A percentile compares a stretch with the other conserved stretches of the same genome.
phyloP scores from a whole-genome alignment of 169 alveolate genomes.

The Eimeria zaria region DNA sequence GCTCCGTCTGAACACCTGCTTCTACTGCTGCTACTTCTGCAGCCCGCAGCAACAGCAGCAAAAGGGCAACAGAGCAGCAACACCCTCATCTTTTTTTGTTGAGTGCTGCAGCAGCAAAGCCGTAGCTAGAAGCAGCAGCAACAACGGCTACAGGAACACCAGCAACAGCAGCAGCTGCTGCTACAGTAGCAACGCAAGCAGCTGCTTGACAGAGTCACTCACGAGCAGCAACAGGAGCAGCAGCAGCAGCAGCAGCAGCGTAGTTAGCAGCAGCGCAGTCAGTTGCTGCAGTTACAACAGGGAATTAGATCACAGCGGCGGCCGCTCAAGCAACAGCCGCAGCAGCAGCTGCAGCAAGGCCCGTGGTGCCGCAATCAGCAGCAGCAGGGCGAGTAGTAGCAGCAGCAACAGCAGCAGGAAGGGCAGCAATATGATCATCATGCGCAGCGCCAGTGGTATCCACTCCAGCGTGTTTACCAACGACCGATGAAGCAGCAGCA shows the following conservation, averaged over 20 bases:
- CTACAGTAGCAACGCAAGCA: background rate
- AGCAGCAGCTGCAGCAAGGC: background rate
- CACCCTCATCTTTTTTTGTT: background rate
- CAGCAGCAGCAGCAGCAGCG: background rate
- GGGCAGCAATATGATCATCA: background rate
- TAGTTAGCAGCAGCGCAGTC: background rate
- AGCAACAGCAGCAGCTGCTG: background rate
- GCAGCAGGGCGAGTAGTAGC: background rate
- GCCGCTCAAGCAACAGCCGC: background rate
- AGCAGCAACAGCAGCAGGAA: background rate
- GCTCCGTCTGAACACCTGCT: background rate
- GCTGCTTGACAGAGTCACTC: background rate
- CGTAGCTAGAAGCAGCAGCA: background rate
- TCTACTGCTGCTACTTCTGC: background rate
- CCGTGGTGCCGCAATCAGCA: background rate
- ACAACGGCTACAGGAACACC: background rate
- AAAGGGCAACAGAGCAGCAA: background rate
- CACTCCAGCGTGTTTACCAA: background rate
- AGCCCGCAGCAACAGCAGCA: background rate
- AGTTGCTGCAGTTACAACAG: background rate
- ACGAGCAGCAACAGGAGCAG: background rate
- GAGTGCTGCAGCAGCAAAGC: background rate
- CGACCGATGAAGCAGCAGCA: background rate
- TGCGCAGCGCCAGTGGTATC: background rate
- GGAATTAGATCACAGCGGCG: background rate